phyloP scores from a whole-genome alignment of 495 filamentous ascomycete genomes.

The Jackrogersella minutella region DNA sequence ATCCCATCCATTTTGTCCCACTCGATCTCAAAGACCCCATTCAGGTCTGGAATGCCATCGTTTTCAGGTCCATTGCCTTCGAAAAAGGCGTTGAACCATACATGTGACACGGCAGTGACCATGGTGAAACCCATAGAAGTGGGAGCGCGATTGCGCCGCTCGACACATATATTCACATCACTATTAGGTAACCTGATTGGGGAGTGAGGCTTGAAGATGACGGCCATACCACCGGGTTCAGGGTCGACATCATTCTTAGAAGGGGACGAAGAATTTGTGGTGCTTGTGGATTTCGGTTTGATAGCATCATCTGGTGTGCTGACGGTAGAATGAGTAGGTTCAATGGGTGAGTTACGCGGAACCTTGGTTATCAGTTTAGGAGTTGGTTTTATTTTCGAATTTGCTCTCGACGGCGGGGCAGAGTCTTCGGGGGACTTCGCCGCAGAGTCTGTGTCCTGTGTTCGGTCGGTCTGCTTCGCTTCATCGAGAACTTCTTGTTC shows the following conservation, averaged over 20 bases:
- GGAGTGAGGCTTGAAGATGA: constrained; percentile 74
- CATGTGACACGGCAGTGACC: constrained; percentile 91
- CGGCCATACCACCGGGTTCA: constrained; percentile 65
- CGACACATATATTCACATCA: constrained; percentile 90
- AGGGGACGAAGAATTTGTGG: constrained; percentile 10
- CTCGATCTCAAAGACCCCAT: constrained; percentile 65
- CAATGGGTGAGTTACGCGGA: constrained; percentile 2
- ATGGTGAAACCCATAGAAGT: constrained; percentile 80
- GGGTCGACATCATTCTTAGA: constrained; percentile 36
- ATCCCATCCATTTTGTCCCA: constrained; percentile 69
- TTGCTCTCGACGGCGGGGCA: constrained; percentile 23
- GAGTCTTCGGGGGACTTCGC: background rate
- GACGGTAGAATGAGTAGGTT: constrained; percentile 8
- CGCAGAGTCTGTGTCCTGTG: constrained; percentile 28
- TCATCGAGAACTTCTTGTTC: constrained; percentile 38
- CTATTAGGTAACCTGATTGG: constrained; percentile 74
- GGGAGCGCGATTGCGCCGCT: constrained; percentile 74
- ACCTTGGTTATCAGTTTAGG: constrained; percentile 32
- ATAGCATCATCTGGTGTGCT: constrained; percentile 4
- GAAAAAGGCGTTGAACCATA: constrained; percentile 97
- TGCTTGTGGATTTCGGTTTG: background rate
- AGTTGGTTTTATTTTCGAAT: constrained; percentile 23
- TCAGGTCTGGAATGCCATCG: constrained; percentile 55
- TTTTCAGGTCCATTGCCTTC: constrained; percentile 79
- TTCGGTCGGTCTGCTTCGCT: constrained; percentile 39